Percentiles rank a stretch among this genome's conserved stretches.
These are phyloP conservation scores for Sporothrix globosa DNA, from an alignment of 2,329 filamentous ascomycete genomes.

Conservation along the genomic window DNA sequence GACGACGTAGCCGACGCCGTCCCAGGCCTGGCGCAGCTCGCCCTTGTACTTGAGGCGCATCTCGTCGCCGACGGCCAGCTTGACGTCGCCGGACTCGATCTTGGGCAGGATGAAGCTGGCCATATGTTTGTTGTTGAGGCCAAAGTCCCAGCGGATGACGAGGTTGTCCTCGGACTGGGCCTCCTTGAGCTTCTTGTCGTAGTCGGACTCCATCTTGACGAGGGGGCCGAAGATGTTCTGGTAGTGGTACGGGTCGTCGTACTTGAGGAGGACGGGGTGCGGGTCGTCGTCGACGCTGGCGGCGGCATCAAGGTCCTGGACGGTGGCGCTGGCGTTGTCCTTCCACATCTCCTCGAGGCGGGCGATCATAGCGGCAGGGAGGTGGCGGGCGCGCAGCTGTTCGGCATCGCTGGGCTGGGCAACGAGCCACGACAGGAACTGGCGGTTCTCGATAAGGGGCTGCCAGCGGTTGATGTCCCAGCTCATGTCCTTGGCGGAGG, in stretches of 20 bases:
- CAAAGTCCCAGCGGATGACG: conserved; percentile 90
- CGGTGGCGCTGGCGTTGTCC: conserved; percentile 84
- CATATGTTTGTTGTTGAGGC: conserved; percentile 95
- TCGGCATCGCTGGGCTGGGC: conserved; percentile 87
- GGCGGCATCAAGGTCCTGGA: conserved; percentile 88
- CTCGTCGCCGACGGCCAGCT: conserved; percentile 95
- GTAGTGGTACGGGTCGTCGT: conserved; percentile 97
- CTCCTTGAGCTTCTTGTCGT: conserved; percentile 98
- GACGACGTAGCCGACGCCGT: conserved; percentile 97
- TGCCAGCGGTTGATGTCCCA: conserved; percentile 99
- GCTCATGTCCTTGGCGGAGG: conserved; percentile 98
- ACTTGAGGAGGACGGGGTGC: conserved; percentile 85
- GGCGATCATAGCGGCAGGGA: conserved; percentile 92
- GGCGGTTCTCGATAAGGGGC: conserved; percentile 93
- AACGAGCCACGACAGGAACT: conserved; percentile 93
- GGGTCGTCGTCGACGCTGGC: conserved; percentile 93
- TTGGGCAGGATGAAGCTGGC: conserved; percentile 96
- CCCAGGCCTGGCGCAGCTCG: conserved; percentile 88
- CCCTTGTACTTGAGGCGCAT: conserved; percentile 98
- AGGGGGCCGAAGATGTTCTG: conserved; percentile 98
- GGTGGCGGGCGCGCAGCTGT: conserved; percentile 89
- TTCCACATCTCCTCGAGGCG: conserved; percentile 99
- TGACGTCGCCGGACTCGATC: conserved; percentile 95
- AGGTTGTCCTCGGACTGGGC: conserved; percentile 97
- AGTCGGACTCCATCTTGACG: conserved; percentile 99